Evolutionary conservation across 2,329 filamentous ascomycete species (phyloP).

Genomic region (Neofusicoccum sp.): DNA sequence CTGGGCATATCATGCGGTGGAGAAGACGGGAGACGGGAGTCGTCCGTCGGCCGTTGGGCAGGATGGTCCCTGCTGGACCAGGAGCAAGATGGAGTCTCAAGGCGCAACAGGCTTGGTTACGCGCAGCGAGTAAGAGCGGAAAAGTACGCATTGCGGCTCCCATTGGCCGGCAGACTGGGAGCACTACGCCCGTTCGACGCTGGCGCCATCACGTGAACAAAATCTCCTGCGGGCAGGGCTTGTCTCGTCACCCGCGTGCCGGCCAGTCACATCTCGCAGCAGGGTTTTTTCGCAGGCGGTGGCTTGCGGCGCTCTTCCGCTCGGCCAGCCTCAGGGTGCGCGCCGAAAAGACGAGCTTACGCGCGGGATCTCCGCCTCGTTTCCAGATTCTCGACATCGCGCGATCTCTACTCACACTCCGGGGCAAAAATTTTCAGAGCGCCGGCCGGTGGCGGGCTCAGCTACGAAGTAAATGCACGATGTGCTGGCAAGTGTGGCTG

Average conservation of each 20-base stretch:
- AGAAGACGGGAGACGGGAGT: constrained; percentile 14
- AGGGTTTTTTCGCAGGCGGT: neutral
- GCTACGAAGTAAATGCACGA: constrained; percentile 4
- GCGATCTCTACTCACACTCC: neutral
- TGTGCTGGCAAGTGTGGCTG: constrained; percentile 5
- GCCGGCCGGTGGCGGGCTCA: neutral
- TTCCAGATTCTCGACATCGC: constrained; percentile 9
- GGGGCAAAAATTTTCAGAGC: neutral
- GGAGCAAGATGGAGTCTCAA: constrained; percentile 12
- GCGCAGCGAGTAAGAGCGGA: constrained; percentile 11
- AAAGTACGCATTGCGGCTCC: neutral
- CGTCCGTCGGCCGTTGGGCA: constrained; percentile 15
- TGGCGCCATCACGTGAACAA: neutral
- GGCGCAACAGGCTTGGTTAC: constrained; percentile 3
- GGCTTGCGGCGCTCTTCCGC: constrained; percentile 14
- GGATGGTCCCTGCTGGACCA: constrained; percentile 11
- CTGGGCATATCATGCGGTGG: constrained; percentile 11
- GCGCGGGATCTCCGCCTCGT: constrained; percentile 15
- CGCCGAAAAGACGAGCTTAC: constrained; percentile 6
- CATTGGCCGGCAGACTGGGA: neutral
- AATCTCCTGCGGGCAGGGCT: neutral
- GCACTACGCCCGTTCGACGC: neutral
- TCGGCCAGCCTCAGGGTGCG: constrained; percentile 4
- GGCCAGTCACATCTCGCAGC: constrained; percentile 11
- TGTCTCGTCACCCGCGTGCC: constrained; percentile 11